A percentile compares a stretch with the other conserved stretches of the same genome.
Conservation (phyloP, 805 yeast genomes). For the Huiozyma sinensis region DNA sequence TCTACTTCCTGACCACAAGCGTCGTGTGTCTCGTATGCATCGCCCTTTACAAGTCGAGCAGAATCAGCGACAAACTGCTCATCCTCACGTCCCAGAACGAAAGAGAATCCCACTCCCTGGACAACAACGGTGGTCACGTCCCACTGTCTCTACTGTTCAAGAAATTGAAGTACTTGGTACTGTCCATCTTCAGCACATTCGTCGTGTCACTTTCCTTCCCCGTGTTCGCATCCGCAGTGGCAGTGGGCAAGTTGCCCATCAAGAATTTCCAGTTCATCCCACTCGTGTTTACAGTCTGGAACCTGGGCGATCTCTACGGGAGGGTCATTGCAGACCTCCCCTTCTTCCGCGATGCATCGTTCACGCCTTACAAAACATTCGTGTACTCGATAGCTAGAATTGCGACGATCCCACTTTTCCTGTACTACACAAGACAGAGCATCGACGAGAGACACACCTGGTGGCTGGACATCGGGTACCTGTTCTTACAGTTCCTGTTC, state of each 20-base stretch:
- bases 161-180: slow-evolving; percentile 52
- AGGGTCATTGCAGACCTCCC: slow-evolving; percentile 49
- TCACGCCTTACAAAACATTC: slow-evolving; percentile 31
- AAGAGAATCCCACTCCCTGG: background rate
- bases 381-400: slow-evolving; percentile 46
- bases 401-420: slow-evolving; percentile 58
- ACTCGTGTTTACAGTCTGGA: slow-evolving; percentile 75
- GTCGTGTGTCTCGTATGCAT: slow-evolving; percentile 19
- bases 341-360: slow-evolving; percentile 11
- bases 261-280: slow-evolving; percentile 49
- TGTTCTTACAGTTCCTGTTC: slow-evolving; percentile 60
- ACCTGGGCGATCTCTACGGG: slow-evolving; percentile 76
- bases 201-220: slow-evolving; percentile 70
- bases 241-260: slow-evolving; percentile 31
- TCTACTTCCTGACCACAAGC: slow-evolving; percentile 31
- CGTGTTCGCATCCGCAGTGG: slow-evolving; percentile 70
- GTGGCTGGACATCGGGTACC: slow-evolving; percentile 56
- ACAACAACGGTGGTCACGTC: slow-evolving; percentile 30
- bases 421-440: slow-evolving; percentile 39
- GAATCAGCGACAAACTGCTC: slow-evolving; percentile 11
- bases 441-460: slow-evolving; percentile 8
- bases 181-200: slow-evolving; percentile 65
- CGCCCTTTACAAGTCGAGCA: slow-evolving; percentile 16
- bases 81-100: background rate
- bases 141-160: slow-evolving; percentile 52